A percentile compares a stretch with the other conserved stretches of the same genome.
Conservation (phyloP, 495 filamentous ascomycete species). For the Chaetomium fimeti region DNA sequence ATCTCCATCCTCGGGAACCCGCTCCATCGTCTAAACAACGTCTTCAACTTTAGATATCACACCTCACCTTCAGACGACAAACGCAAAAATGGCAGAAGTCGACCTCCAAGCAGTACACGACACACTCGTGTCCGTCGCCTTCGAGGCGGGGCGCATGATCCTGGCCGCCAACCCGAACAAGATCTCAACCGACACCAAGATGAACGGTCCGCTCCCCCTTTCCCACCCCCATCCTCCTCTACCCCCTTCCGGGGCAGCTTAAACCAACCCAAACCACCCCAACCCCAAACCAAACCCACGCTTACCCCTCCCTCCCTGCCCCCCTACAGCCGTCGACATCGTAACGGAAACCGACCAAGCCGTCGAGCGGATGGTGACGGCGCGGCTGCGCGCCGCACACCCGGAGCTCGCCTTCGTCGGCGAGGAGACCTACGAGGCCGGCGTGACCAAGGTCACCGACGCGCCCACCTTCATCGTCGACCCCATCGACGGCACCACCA, state of each 20-base stretch:
- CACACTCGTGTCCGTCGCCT: constrained; percentile 68
- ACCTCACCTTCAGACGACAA: background rate
- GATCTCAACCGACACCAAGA: constrained; percentile 66
- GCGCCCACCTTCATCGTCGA: constrained; percentile 84
- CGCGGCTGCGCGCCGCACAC: constrained; percentile 60
- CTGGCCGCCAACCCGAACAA: constrained; percentile 67
- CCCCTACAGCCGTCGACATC: constrained; percentile 48
- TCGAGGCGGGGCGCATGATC: constrained; percentile 80
- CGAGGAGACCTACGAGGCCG: constrained; percentile 79
- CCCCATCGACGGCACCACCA: constrained; percentile 86
- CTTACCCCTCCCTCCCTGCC: background rate
- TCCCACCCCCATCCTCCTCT: constrained; percentile 22
- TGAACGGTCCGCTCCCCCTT: constrained; percentile 64
- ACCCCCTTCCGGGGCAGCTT: constrained; percentile 9
- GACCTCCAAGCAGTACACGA: constrained; percentile 81
- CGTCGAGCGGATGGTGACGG: constrained; percentile 70
- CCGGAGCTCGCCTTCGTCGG: constrained; percentile 73
- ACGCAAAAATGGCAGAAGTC: constrained; percentile 27
- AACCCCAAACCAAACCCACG: background rate
- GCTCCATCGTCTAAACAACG: background rate
- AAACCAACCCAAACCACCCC: too few relatives aligned
- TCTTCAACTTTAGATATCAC: background rate
- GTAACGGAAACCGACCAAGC: constrained; percentile 44
- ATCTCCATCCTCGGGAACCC: background rate
- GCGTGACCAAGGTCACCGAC: constrained; percentile 57